Evolutionary conservation across 495 filamentous ascomycete species (phyloP).

Genomic region (Lindgomyces ingoldianus): DNA sequence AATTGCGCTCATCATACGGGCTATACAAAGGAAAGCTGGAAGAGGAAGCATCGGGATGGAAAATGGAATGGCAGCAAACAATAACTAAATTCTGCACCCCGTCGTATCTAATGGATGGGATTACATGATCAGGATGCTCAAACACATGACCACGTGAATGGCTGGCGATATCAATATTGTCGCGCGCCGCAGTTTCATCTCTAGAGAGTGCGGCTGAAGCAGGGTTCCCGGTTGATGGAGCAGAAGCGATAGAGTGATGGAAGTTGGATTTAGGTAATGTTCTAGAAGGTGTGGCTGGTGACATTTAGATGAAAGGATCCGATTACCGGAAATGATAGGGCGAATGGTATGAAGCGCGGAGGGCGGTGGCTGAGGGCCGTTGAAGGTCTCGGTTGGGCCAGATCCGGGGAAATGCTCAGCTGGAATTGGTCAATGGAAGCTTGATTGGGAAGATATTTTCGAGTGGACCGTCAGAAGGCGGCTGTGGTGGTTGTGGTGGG

Average conservation of each 20-base stretch:
- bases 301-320: slow-evolving; percentile 11
- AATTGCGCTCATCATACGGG: slow-evolving; percentile 37
- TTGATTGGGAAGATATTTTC: not conserved
- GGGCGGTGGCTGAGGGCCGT: not conserved
- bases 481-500: not conserved
- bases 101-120: slow-evolving; percentile 19
- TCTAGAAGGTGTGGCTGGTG: slow-evolving; percentile 29
- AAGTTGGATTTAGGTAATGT: slow-evolving; percentile 30
- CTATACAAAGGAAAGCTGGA: slow-evolving; percentile 16
- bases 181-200: slow-evolving; percentile 3
- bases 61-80: slow-evolving; percentile 47
- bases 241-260: slow-evolving; percentile 16
- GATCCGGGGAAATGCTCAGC: not conserved
- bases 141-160: not conserved
- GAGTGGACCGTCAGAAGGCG: not conserved
- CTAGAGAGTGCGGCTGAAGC: not conserved
- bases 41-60: slow-evolving; percentile 25
- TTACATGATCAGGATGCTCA: slow-evolving; percentile 5
- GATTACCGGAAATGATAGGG: not conserved
- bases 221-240: not conserved
- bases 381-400: not conserved
- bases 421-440: not conserved
- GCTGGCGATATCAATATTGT: not conserved
- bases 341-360: not conserved
- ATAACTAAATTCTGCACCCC: slow-evolving; percentile 32